A percentile compares a stretch with the other conserved stretches of the same genome.
These are phyloP conservation scores for Aspergillus amoenus DNA, from an alignment of 2,329 filamentous ascomycete species.

Conservation along the genomic window DNA sequence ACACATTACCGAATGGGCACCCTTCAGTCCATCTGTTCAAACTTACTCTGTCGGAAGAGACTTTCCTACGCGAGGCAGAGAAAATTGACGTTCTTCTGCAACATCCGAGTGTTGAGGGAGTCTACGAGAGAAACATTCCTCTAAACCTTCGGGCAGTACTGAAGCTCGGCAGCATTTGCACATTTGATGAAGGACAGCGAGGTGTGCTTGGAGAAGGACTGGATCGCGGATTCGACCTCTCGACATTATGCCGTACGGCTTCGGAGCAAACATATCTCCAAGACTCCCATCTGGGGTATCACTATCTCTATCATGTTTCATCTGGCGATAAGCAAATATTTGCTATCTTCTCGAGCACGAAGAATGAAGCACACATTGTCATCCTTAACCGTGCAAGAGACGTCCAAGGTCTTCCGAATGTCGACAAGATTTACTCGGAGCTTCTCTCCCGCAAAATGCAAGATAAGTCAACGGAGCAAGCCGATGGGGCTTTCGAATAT, in stretches of 20 bases:
- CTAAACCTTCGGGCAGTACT: constrained; percentile 83
- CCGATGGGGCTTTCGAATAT: constrained; percentile 82
- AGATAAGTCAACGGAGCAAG: constrained; percentile 67
- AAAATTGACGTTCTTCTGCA: constrained; percentile 83
- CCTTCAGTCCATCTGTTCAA: constrained; percentile 93
- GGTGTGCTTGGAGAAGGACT: constrained; percentile 90
- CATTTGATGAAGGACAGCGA: constrained; percentile 85
- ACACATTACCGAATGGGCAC: constrained; percentile 92
- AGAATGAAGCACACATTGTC: constrained; percentile 77
- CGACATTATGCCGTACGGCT: constrained; percentile 67
- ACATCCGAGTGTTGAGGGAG: constrained; percentile 91
- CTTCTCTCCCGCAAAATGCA: constrained; percentile 63
- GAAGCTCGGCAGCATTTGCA: constrained; percentile 85
- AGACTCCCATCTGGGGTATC: constrained; percentile 71
- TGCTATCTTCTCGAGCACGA: constrained; percentile 83
- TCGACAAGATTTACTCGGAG: constrained; percentile 84
- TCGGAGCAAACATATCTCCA: constrained; percentile 74
- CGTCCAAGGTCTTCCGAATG: constrained; percentile 81
- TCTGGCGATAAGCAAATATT: constrained; percentile 91
- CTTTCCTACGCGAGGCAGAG: constrained; percentile 79
- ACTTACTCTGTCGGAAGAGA: constrained; percentile 82
- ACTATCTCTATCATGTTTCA: constrained; percentile 90
- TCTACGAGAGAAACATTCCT: constrained; percentile 93
- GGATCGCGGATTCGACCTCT: constrained; percentile 89
- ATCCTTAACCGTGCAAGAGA: constrained; percentile 84